A percentile compares a stretch with the other conserved stretches of the same genome.
Conservation (phyloP, 2,329 filamentous ascomycete genomes). For the Pseudogymnoascus sp. region DNA sequence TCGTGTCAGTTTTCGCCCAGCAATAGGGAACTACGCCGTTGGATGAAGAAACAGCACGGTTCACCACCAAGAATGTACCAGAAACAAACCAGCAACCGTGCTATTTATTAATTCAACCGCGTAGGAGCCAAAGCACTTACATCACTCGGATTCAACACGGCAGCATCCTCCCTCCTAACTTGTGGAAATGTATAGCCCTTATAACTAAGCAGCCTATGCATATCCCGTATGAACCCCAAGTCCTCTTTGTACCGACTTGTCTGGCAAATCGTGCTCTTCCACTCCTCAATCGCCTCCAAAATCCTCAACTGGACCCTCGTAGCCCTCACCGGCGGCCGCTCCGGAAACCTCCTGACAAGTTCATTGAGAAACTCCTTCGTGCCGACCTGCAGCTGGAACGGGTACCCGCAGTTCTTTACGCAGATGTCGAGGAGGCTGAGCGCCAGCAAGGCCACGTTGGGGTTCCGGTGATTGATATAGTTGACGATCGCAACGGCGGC, state of each 20-base stretch:
- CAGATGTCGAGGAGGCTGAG: slow-evolving; percentile 93
- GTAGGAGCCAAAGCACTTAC: slow-evolving; percentile 45
- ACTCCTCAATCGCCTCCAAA: slow-evolving; percentile 94
- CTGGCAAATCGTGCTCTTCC: slow-evolving; percentile 95
- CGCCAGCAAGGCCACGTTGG: slow-evolving; percentile 85
- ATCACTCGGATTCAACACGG: slow-evolving; percentile 92
- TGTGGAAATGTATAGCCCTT: slow-evolving; percentile 96
- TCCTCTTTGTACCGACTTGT: slow-evolving; percentile 97
- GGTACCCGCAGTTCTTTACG: slow-evolving; percentile 99
- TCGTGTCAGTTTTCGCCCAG: slow-evolving; percentile 23
- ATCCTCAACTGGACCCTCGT: slow-evolving; percentile 87
- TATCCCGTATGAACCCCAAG: slow-evolving; percentile 89
- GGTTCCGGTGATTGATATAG: slow-evolving; percentile 93
- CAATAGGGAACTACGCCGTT: not conserved
- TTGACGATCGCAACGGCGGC: slow-evolving; percentile 86
- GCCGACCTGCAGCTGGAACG: slow-evolving; percentile 95
- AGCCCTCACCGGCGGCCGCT: slow-evolving; percentile 77
- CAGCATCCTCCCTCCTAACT: slow-evolving; percentile 84
- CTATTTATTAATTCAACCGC: too few relatives aligned
- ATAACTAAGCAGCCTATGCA: slow-evolving; percentile 91
- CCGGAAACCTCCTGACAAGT: slow-evolving; percentile 89
- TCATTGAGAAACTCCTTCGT: slow-evolving; percentile 99
- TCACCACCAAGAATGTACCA: too few relatives aligned
- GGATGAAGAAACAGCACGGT: too few relatives aligned
- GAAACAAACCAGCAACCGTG: too few relatives aligned